A percentile compares a stretch with the other conserved stretches of the same genome.
Conservation (phyloP, 306 rosid genomes). For the Cicer arietinum region DNA sequence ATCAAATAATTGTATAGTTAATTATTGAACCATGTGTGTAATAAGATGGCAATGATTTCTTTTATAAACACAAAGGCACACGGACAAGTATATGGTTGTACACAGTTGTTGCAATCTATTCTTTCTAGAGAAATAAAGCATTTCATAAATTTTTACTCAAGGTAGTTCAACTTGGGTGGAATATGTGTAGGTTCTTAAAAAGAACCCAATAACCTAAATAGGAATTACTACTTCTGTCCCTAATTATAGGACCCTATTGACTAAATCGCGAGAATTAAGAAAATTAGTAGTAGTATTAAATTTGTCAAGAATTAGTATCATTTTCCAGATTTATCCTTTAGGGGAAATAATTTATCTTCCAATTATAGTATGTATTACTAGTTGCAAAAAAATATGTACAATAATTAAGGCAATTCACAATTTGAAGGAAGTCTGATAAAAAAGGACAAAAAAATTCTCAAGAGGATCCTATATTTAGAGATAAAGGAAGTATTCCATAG, state of each 20-base stretch:
- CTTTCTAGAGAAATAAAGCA: constrained; percentile 26
- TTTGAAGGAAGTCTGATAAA: too few relatives aligned
- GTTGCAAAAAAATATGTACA: too few relatives aligned
- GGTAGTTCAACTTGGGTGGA: constrained; percentile 9
- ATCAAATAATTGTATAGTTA: constrained; percentile 33
- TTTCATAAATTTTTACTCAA: background rate
- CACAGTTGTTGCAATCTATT: background rate
- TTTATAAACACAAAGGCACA: constrained; percentile 18
- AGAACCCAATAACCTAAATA: constrained; percentile 11
- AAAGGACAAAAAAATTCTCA: too few relatives aligned
- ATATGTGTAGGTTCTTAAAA: constrained; percentile 8
- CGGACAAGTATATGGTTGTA: constrained; percentile 25
- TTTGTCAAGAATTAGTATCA: too few relatives aligned
- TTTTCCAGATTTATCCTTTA: too few relatives aligned
- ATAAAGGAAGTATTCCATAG: constrained; percentile 4
- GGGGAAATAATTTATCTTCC: too few relatives aligned
- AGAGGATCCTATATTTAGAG: too few relatives aligned
- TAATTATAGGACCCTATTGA: too few relatives aligned
- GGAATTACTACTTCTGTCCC: background rate
- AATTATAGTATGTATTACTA: too few relatives aligned
- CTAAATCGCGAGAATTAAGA: too few relatives aligned
- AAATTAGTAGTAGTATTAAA: too few relatives aligned
- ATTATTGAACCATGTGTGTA: constrained; percentile 32
- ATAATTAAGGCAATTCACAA: too few relatives aligned
- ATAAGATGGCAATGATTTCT: constrained; percentile 29